A percentile compares a stretch with the other conserved stretches of the same genome.
These are phyloP conservation scores for Fusarium anguioides DNA, from an alignment of 2,329 filamentous ascomycete species.

Conservation along the genomic window DNA sequence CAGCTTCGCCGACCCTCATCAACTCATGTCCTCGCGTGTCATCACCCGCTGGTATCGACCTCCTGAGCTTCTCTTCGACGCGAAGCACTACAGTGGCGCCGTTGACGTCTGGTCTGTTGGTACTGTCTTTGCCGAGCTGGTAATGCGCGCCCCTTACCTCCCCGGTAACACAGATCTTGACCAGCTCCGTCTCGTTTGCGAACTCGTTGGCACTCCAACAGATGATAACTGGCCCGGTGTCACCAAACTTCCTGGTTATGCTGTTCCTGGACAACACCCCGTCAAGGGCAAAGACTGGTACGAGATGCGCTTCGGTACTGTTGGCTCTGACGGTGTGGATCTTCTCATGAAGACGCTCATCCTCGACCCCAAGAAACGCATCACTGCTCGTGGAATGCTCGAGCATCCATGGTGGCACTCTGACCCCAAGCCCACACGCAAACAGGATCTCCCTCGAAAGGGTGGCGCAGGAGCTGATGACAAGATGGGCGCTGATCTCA, in stretches of 20 bases:
- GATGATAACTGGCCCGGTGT: conserved; percentile 98
- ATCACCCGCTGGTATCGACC: conserved; percentile 98
- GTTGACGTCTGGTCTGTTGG: conserved; percentile 97
- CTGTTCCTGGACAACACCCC: conserved; percentile 72
- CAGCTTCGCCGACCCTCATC: conserved; percentile 87
- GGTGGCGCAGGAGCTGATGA: conserved; percentile 76
- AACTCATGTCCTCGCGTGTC: conserved; percentile 90
- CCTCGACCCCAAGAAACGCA: conserved; percentile 87
- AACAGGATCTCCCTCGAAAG: conserved; percentile 84
- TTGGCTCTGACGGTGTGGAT: conserved; percentile 86
- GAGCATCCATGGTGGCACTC: conserved; percentile 87
- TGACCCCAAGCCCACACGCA: conserved; percentile 84
- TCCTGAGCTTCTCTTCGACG: conserved; percentile 92
- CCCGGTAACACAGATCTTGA: conserved; percentile 86
- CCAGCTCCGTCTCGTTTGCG: conserved; percentile 85
- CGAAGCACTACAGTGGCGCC: conserved; percentile 86
- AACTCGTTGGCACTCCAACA: conserved; percentile 87
- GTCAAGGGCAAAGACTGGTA: conserved; percentile 78
- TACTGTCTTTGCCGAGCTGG: conserved; percentile 90
- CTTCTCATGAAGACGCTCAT: conserved; percentile 85
- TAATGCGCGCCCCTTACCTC: conserved; percentile 84
- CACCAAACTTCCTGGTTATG: conserved; percentile 80
- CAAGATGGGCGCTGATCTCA: conserved; percentile 85
- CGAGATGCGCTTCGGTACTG: conserved; percentile 79
- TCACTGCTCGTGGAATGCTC: conserved; percentile 81